Conservation (phyloP, 2,329 filamentous ascomycete genomes). For the Phyllachora maydis region DNA sequence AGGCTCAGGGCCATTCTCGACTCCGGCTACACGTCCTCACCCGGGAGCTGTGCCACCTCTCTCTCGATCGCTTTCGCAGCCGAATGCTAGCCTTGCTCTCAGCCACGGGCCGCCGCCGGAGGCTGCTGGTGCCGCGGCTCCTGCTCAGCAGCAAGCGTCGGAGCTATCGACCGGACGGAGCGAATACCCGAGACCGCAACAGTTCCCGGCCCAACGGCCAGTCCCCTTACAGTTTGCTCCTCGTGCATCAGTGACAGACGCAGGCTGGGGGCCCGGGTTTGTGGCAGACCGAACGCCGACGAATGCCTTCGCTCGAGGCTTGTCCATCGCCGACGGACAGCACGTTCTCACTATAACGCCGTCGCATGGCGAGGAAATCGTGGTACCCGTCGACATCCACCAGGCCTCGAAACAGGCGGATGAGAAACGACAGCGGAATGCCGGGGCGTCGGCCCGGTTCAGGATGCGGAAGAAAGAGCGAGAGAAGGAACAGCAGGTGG, state of each 20-base stretch:
- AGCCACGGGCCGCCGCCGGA: conserved; percentile 7
- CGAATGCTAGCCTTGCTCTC: no score
- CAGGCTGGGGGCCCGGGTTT: no score
- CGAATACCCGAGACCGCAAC: conserved; percentile 4
- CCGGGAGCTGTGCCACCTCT: conserved; percentile 8
- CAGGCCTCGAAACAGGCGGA: conserved; percentile 67
- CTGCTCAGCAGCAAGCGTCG: no score
- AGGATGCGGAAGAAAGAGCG: conserved; percentile 65
- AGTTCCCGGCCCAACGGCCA: no score
- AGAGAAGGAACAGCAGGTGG: conserved; percentile 50
- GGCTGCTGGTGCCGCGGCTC: no score
- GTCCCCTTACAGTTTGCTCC: no score
- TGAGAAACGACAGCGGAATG: conserved; percentile 71
- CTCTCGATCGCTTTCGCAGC: conserved; percentile 15
- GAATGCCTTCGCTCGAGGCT: no score
- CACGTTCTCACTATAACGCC: conserved; percentile 13
- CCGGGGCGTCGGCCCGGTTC: conserved; percentile 68
- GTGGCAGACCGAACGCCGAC: not conserved
- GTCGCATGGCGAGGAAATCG: conserved; percentile 19
- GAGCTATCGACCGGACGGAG: no score
- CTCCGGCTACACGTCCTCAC: conserved; percentile 1
- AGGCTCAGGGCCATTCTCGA: conserved; percentile 2
- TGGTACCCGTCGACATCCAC: conserved; percentile 57
- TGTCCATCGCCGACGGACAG: conserved; percentile 9
- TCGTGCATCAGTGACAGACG: no score